These are phyloP conservation scores for Pestalotiopsis sp. DNA, from an alignment of 2,329 filamentous ascomycete species.

Conservation along the genomic window DNA sequence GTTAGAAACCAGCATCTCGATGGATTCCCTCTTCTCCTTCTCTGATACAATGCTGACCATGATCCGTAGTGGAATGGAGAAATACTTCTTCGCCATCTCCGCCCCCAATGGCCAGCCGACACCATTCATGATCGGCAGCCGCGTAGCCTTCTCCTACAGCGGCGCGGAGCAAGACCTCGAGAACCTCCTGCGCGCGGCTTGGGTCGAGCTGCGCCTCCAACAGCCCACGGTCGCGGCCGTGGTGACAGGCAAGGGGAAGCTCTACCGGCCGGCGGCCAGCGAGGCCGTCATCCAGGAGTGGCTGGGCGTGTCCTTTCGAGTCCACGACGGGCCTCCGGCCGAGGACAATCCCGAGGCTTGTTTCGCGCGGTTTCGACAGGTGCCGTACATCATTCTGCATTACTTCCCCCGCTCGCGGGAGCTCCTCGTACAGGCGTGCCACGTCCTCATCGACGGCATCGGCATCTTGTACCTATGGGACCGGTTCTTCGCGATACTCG, in stretches of 20 bases:
- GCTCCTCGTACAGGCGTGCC: background rate
- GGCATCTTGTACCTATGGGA: background rate
- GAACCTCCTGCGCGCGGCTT: background rate
- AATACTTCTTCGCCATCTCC: background rate
- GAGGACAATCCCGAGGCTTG: background rate
- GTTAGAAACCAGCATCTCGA: background rate
- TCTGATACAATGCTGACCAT: background rate
- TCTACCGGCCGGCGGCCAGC: background rate
- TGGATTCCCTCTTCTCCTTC: background rate
- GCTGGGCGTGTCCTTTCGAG: background rate
- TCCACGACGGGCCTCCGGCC: background rate
- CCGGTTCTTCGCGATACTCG: background rate
- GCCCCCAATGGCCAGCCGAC: background rate
- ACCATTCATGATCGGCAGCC: slow-evolving; percentile 1
- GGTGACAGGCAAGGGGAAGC: background rate
- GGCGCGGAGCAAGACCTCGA: background rate
- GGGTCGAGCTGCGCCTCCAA: background rate
- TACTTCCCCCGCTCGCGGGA: background rate
- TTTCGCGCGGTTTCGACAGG: background rate
- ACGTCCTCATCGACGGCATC: background rate
- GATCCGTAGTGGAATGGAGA: background rate
- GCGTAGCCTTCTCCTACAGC: background rate
- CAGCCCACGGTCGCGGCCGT: background rate
- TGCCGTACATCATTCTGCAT: background rate
- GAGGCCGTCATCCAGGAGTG: background rate